These are phyloP conservation scores for Candolleomyces eurysporus DNA, from an alignment of 768 basidiomycete genomes.

Conservation along the genomic window DNA sequence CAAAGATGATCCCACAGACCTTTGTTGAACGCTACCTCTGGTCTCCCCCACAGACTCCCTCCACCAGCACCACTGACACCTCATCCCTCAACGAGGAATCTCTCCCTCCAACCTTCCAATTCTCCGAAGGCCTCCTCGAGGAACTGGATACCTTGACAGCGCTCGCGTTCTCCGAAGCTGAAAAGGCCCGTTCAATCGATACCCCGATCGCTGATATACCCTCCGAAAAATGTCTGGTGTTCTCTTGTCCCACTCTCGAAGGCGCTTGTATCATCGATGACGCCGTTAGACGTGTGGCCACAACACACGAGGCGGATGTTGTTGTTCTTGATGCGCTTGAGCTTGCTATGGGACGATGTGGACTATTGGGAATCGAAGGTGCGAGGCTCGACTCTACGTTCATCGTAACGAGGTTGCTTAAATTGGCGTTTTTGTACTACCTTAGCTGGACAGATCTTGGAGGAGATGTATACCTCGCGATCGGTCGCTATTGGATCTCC, in stretches of 20 bases:
- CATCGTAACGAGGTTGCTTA: not conserved
- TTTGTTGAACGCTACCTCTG: not conserved
- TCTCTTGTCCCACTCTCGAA: slow-evolving; percentile 1
- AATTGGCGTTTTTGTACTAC: too few species aligned
- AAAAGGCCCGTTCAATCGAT: not conserved
- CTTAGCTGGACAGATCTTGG: not conserved
- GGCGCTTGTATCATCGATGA: slow-evolving; percentile 10
- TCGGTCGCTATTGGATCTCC: not conserved
- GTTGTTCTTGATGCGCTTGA: slow-evolving; percentile 16
- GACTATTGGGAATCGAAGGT: slow-evolving; percentile 12
- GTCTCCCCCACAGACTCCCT: not conserved
- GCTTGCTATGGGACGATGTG: slow-evolving; percentile 11
- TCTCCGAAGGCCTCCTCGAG: not conserved
- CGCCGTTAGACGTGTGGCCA: slow-evolving; percentile 5
- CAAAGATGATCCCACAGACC: not conserved
- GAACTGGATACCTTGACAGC: not conserved
- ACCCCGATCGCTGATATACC: not conserved
- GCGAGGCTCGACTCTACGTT: not conserved
- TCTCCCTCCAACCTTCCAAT: not conserved
- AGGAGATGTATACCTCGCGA: not conserved
- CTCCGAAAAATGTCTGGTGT: not conserved
- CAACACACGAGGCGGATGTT: slow-evolving; percentile 9
- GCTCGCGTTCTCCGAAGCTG: not conserved
- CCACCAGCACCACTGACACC: not conserved
- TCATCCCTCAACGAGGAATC: not conserved